Evolutionary conservation across 2,329 filamentous ascomycete genomes (phyloP).

Genomic region (Aspergillus sclerotialis): DNA sequence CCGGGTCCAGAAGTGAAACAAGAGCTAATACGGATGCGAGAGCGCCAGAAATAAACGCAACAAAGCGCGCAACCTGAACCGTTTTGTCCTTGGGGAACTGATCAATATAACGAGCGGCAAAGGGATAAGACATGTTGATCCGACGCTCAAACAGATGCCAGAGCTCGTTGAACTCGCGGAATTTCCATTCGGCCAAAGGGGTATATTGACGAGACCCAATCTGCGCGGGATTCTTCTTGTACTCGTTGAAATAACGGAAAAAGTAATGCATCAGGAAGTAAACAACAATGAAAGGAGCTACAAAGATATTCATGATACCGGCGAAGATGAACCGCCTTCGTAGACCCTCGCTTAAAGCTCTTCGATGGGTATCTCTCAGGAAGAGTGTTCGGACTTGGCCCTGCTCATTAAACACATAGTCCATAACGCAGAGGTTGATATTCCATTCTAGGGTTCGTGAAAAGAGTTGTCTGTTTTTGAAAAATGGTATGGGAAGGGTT

Average conservation of each 20-base stretch:
- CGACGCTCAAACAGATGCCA: slow-evolving; percentile 86
- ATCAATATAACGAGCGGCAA: slow-evolving; percentile 83
- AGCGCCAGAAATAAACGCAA: slow-evolving; percentile 81
- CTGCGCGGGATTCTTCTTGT: slow-evolving; percentile 84
- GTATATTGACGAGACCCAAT: slow-evolving; percentile 88
- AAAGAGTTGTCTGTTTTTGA: slow-evolving; percentile 72
- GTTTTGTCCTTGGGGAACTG: slow-evolving; percentile 96
- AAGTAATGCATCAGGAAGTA: slow-evolving; percentile 87
- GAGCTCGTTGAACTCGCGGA: slow-evolving; percentile 95
- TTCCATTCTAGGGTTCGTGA: slow-evolving; percentile 91
- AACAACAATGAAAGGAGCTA: slow-evolving; percentile 78
- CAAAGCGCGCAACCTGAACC: slow-evolving; percentile 73
- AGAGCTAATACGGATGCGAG: slow-evolving; percentile 78
- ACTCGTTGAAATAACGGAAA: slow-evolving; percentile 94
- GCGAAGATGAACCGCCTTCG: slow-evolving; percentile 72
- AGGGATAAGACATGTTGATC: slow-evolving; percentile 89
- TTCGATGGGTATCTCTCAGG: slow-evolving; percentile 73
- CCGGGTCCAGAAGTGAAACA: slow-evolving; percentile 79
- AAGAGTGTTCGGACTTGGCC: slow-evolving; percentile 84
- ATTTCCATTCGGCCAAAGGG: slow-evolving; percentile 93
- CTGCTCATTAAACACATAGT: slow-evolving; percentile 86
- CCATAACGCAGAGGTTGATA: slow-evolving; percentile 79
- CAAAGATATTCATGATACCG: slow-evolving; percentile 76
- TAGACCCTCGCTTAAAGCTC: slow-evolving; percentile 69
- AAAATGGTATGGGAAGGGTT: slow-evolving; percentile 75